Evolutionary conservation across 208 protist genomes (phyloP).

Genomic region (Crithidia sp.): DNA sequence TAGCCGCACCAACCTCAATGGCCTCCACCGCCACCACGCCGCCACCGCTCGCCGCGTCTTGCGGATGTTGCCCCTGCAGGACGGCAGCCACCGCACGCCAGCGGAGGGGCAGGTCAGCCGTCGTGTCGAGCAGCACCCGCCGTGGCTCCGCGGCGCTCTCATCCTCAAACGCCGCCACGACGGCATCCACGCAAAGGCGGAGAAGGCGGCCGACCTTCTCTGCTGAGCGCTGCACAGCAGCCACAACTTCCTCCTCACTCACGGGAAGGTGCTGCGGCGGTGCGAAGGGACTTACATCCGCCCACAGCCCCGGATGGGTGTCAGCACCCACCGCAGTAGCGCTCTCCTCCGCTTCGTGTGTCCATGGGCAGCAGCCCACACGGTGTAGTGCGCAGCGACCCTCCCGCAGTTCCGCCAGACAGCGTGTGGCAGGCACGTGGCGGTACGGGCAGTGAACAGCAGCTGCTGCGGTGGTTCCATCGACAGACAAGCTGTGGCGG

Average conservation of each 20-base stretch:
- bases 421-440: constrained; percentile 37
- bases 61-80: neutral
- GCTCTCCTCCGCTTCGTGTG: constrained; percentile 25
- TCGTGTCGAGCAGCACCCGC: neutral
- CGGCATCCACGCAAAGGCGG: constrained; percentile 24
- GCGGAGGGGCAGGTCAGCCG: neutral
- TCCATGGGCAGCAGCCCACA: constrained; percentile 58
- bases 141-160: neutral
- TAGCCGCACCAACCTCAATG: neutral
- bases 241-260: neutral
- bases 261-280: neutral
- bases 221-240: constrained; percentile 8
- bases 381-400: constrained; percentile 41
- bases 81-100: neutral
- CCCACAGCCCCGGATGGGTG: neutral
- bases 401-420: constrained; percentile 41
- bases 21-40: constrained; percentile 7
- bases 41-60: neutral
- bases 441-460: constrained; percentile 35
- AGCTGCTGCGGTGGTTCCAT: neutral
- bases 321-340: neutral
- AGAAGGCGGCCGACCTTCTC: constrained; percentile 22
- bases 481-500: neutral
- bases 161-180: constrained; percentile 20
- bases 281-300: neutral